phyloP scores from a whole-genome alignment of 768 basidiomycete species.

The Pleurotus tuber-regium region DNA sequence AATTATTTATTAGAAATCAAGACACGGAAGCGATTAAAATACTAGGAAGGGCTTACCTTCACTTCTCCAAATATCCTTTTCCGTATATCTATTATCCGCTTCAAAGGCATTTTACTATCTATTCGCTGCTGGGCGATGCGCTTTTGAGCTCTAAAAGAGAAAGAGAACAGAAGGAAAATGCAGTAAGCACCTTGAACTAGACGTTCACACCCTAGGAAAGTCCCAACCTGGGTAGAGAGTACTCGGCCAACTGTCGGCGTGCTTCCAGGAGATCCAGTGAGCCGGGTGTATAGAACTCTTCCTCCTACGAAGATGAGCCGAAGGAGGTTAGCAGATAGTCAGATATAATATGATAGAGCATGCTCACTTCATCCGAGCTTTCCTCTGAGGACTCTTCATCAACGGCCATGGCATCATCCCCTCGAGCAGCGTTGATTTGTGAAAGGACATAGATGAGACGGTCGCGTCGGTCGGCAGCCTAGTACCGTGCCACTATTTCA shows the following conservation, averaged over 20 bases:
- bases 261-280: constrained; percentile 84
- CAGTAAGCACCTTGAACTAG: constrained; percentile 77
- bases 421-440: constrained; percentile 87
- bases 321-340: too few species aligned
- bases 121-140: constrained; percentile 89
- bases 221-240: constrained; percentile 91
- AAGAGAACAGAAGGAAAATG: constrained; percentile 35
- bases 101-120: constrained; percentile 85
- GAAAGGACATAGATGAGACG: constrained; percentile 93
- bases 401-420: constrained; percentile 75
- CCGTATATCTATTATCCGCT: constrained; percentile 87
- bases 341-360: too few species aligned
- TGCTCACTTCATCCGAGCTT: constrained; percentile 71
- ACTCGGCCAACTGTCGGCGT: constrained; percentile 84
- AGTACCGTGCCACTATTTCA: constrained; percentile 16
- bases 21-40: neutral
- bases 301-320: too few species aligned
- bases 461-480: constrained; percentile 96
- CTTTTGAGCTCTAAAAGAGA: constrained; percentile 85
- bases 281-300: constrained; percentile 95
- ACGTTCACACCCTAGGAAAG: constrained; percentile 51
- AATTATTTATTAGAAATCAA: neutral
- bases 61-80: constrained; percentile 89
- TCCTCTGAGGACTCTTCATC: constrained; percentile 69
- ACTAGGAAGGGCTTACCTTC: constrained; percentile 74